Conservation (phyloP, 2,329 filamentous ascomycete genomes). For the Hypoxylon sp. region DNA sequence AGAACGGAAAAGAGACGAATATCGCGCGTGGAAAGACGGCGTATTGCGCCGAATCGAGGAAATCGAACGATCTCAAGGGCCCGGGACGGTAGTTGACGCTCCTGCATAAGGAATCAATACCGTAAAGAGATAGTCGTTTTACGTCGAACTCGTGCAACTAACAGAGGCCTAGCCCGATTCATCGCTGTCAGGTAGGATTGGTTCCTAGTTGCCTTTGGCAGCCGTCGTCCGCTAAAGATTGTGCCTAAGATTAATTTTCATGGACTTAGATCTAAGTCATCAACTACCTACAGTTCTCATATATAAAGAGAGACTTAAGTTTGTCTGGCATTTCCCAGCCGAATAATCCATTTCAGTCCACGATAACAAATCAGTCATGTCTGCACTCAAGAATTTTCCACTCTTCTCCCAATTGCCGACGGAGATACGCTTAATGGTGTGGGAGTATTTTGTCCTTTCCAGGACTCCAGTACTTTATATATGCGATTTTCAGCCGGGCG, state of each 20-base stretch:
- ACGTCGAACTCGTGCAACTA: too few relatives aligned
- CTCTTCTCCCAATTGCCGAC: conserved; percentile 11
- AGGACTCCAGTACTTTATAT: not conserved
- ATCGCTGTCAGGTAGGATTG: not conserved
- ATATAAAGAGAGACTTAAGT: not conserved
- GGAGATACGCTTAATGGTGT: conserved; percentile 22
- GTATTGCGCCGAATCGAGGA: conserved; percentile 70
- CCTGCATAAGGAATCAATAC: conserved; percentile 11
- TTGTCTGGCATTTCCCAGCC: not conserved
- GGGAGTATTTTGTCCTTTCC: conserved; percentile 11
- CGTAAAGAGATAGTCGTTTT: not conserved
- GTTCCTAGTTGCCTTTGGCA: not conserved
- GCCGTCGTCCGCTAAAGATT: not conserved
- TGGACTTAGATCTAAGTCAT: not conserved
- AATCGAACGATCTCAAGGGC: conserved; percentile 56
- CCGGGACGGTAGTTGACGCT: conserved; percentile 43
- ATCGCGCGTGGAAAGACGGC: conserved; percentile 73
- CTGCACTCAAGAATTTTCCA: conserved; percentile 4
- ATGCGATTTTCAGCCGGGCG: not conserved
- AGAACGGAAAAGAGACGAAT: conserved; percentile 72
- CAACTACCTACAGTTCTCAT: not conserved
- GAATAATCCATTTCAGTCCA: not conserved
- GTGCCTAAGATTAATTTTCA: not conserved
- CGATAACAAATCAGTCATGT: conserved; percentile 1
- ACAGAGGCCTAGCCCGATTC: not conserved